Percentiles rank a stretch among this genome's conserved stretches.
phyloP scores from a whole-genome alignment of 179 eudicot genomes.

The Spinacia oleracea region DNA sequence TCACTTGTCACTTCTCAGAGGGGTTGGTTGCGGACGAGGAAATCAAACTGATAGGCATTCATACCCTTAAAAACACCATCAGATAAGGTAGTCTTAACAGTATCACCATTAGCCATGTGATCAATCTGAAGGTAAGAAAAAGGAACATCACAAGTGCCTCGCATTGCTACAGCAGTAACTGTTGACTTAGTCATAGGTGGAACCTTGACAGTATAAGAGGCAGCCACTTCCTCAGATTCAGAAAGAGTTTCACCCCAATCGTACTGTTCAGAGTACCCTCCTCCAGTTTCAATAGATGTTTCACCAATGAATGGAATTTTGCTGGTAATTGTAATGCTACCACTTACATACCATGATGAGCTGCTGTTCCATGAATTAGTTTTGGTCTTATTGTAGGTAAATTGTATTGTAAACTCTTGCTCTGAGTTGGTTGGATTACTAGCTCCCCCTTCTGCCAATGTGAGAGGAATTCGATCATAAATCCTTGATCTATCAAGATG shows the following conservation, averaged over 20 bases:
- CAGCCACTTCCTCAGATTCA: background rate
- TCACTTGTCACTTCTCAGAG: no score
- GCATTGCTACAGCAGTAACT: background rate
- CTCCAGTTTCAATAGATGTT: background rate
- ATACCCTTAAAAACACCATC: slow-evolving; percentile 16
- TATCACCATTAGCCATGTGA: background rate
- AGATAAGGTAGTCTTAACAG: background rate
- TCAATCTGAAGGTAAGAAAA: slow-evolving; percentile 2
- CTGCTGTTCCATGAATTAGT: no score
- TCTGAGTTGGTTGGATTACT: background rate
- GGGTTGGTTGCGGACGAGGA: background rate
- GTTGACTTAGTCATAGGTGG: slow-evolving; percentile 9
- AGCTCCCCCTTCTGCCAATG: background rate
- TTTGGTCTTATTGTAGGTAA: background rate
- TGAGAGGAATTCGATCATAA: background rate
- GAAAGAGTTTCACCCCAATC: background rate
- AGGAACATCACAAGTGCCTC: slow-evolving; percentile 17
- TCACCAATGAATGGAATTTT: slow-evolving; percentile 7
- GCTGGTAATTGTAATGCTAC: background rate
- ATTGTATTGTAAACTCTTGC: background rate
- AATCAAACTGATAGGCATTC: slow-evolving; percentile 6
- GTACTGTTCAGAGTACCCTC: background rate
- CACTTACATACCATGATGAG: background rate
- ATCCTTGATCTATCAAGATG: slow-evolving; percentile 6
- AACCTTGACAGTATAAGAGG: background rate